These are phyloP conservation scores for Adansonia gregorii DNA, from an alignment of 441 rosid species.

Conservation along the genomic window DNA sequence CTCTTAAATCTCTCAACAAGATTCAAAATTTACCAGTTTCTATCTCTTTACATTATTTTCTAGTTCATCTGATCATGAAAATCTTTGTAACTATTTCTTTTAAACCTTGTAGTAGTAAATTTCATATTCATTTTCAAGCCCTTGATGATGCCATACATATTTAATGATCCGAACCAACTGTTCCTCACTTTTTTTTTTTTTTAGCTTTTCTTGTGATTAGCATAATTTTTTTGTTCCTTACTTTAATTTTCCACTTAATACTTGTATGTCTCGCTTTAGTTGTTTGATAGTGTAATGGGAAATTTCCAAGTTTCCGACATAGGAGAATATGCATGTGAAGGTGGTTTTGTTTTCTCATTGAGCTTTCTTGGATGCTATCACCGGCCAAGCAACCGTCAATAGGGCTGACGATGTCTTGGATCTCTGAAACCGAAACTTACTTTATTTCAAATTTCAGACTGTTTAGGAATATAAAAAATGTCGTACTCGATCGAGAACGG, in stretches of 20 bases:
- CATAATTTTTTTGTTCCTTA: neutral
- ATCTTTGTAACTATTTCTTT: neutral
- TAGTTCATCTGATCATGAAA: neutral
- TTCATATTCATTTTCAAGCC: neutral
- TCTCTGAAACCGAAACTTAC: slow-evolving; percentile 1
- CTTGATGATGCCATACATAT: neutral
- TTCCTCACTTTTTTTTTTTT: neutral
- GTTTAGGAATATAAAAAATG: too few relatives aligned
- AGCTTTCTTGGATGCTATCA: neutral
- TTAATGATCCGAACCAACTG: neutral
- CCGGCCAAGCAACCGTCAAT: neutral
- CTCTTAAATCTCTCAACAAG: neutral
- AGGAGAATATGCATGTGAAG: slow-evolving; percentile 49
- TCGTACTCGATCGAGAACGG: too few relatives aligned
- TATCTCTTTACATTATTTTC: too few relatives aligned
- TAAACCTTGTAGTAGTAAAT: neutral
- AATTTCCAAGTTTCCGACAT: slow-evolving; percentile 41
- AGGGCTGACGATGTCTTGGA: slow-evolving; percentile 3
- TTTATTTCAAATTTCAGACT: neutral
- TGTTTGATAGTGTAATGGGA: slow-evolving; percentile 32
- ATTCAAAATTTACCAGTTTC: neutral
- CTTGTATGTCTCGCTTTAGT: neutral
- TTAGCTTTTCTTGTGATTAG: too few relatives aligned
- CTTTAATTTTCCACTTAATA: neutral
- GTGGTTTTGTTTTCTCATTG: slow-evolving; percentile 21